Conservation (phyloP, 495 filamentous ascomycete genomes). For the Lophiostoma macrostomum region DNA sequence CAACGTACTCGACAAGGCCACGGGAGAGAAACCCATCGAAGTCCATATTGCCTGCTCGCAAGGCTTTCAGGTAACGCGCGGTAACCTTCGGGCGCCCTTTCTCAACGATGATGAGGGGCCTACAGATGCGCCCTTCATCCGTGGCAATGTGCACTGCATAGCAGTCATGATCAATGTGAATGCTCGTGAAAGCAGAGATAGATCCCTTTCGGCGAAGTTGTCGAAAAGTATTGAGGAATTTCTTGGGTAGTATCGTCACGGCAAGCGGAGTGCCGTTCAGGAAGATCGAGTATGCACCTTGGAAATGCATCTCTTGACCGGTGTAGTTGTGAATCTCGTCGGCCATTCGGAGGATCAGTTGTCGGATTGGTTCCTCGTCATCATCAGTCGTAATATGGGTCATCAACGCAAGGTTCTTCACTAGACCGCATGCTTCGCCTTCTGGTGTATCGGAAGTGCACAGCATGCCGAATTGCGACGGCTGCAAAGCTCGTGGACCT, state of each 20-base stretch:
- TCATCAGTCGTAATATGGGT: slow-evolving; percentile 97
- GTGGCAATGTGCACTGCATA: slow-evolving; percentile 91
- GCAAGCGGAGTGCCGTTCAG: slow-evolving; percentile 93
- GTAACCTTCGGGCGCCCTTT: slow-evolving; percentile 76
- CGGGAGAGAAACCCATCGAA: slow-evolving; percentile 91
- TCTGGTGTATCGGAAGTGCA: slow-evolving; percentile 96
- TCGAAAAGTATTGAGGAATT: slow-evolving; percentile 79
- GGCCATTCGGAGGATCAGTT: slow-evolving; percentile 72
- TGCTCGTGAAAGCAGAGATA: slow-evolving; percentile 90
- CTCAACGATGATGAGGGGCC: slow-evolving; percentile 91
- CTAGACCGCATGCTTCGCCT: slow-evolving; percentile 95
- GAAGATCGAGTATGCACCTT: slow-evolving; percentile 84
- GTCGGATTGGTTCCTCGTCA: slow-evolving; percentile 81
- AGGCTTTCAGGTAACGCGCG: slow-evolving; percentile 66
- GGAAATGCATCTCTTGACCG: slow-evolving; percentile 77
- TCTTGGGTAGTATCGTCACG: slow-evolving; percentile 74
- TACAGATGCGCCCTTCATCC: slow-evolving; percentile 92
- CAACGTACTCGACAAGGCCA: slow-evolving; percentile 91
- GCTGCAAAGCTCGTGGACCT: slow-evolving; percentile 91
- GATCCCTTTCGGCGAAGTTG: slow-evolving; percentile 79
- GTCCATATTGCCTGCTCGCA: slow-evolving; percentile 74
- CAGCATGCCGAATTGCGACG: slow-evolving; percentile 96
- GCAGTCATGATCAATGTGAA: slow-evolving; percentile 91
- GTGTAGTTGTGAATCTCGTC: slow-evolving; percentile 70
- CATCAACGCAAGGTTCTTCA: slow-evolving; percentile 98